A percentile compares a stretch with the other conserved stretches of the same genome.
Evolutionary conservation across 257 asterid species (phyloP).

Genomic region (Penstemon davidsonii): DNA sequence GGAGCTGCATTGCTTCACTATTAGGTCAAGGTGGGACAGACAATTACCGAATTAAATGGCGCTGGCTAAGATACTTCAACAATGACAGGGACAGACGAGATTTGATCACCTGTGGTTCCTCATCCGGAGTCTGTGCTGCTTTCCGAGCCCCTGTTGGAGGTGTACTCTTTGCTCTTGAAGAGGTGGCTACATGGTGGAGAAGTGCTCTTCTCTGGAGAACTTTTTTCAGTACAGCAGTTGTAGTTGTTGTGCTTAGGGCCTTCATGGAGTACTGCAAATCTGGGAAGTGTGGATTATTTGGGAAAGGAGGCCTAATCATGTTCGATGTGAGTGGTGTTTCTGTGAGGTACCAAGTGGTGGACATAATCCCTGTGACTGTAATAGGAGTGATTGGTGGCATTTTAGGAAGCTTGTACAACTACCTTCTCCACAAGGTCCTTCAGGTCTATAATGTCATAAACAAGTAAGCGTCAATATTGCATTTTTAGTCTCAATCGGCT

Average conservation of each 20-base stretch:
- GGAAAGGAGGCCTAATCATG: constrained; percentile 86
- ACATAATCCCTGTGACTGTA: constrained; percentile 64
- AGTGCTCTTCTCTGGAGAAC: constrained; percentile 95
- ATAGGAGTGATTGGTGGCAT: constrained; percentile 86
- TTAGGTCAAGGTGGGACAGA: constrained; percentile 90
- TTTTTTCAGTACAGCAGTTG: constrained; percentile 90
- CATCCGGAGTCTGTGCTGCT: constrained; percentile 94
- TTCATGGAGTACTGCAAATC: constrained; percentile 76
- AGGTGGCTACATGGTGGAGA: constrained; percentile 99
- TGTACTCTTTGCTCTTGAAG: constrained; percentile 79
- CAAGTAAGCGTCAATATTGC: constrained; percentile 45
- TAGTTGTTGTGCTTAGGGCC: constrained; percentile 82
- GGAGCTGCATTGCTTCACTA: constrained; percentile 76
- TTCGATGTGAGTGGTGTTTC: constrained; percentile 78
- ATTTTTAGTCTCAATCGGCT: too few relatives aligned
- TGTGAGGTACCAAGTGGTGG: constrained; percentile 56
- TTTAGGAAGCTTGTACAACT: constrained; percentile 82
- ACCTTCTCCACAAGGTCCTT: constrained; percentile 75
- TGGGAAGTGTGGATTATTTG: constrained; percentile 77
- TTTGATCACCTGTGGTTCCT: constrained; percentile 80
- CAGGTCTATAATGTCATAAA: constrained; percentile 75
- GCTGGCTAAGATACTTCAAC: constrained; percentile 87
- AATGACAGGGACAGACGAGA: constrained; percentile 88
- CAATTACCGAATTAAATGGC: constrained; percentile 72
- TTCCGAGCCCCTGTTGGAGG: constrained; percentile 93